Base-by-base conservation (phyloP, 73 alveolate genomes). In the Uronychia binucleata region DNA sequence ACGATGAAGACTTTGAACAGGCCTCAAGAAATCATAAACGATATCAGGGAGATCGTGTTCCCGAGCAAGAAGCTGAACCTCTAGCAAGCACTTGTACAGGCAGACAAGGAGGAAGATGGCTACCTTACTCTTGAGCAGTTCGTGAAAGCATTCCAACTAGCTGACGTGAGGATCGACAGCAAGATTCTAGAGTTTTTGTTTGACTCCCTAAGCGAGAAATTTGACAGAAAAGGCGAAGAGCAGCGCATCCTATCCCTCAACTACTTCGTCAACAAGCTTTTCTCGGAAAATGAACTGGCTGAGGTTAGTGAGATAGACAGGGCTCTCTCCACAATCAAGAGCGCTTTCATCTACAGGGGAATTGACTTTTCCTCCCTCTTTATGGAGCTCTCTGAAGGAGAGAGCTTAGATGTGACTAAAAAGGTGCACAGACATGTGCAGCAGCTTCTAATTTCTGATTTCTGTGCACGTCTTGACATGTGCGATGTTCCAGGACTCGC, bases 101-200 rank as follows among this genome's bases (percentile, higher is more conserved):
- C 75, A 29, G 92, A 86, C 35, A 58, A 25, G 33, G 30, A 86
- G 28, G 88, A 85, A 19, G 92, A 86, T 86, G 92, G 92, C 34
- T 86, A 79, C 57, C 74, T 86, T 28, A 79, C 33, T 28, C 27
- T 29, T 28, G 92, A 86, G 59, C 46, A 86, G 67, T 86, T 86
- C 84, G 58, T 86, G 34, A 79, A 86, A 79, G 92, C 92, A 1
- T 86, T 86, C 26, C 14, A 5, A 67, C 26, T 67, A 13, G 82
- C 88, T 19, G 60, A 57, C 13, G 79, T 86, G 25, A 30, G 30
- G 28, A 76, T 28, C 31, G 92, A 86, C 32, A 79, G 88, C 34
- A 81, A 79, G 34, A 83, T 86, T 27, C 83, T 86, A 1, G 88
- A 79, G 59, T 86, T 86, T 60, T 34, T 86, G 28, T 86, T 86